These are phyloP conservation scores for Stephanodiscus triporus DNA, from an alignment of 108 stramenopile genomes.

Conservation along the genomic window DNA sequence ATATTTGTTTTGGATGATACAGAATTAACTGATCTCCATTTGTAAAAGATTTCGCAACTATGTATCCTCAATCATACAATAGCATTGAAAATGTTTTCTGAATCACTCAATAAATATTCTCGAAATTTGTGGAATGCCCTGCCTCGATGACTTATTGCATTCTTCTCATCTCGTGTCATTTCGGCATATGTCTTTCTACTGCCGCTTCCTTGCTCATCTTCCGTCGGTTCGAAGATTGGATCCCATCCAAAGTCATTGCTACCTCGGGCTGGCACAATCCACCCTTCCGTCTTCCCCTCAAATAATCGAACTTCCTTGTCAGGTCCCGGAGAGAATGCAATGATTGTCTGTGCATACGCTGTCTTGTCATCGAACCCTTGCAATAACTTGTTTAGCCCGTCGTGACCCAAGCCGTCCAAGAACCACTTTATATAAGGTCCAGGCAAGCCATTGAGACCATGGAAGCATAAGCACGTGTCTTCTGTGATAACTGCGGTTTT, in stretches of 20 bases:
- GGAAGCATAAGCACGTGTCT: conserved; percentile 91
- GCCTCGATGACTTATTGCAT: conserved; percentile 83
- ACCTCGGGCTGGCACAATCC: conserved; percentile 85
- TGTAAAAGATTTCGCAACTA: background rate
- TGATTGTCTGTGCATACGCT: conserved; percentile 91
- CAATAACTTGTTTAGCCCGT: conserved; percentile 84
- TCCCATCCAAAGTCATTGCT: conserved; percentile 90
- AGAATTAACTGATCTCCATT: background rate
- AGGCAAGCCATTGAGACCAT: conserved; percentile 85
- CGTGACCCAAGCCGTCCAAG: conserved; percentile 82
- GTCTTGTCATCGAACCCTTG: conserved; percentile 73
- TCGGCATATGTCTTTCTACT: conserved; percentile 82
- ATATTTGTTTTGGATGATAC: too few relatives aligned
- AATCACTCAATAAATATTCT: conserved; percentile 26
- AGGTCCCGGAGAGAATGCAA: conserved; percentile 82
- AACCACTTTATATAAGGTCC: conserved; percentile 98
- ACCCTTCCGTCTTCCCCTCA: conserved; percentile 61
- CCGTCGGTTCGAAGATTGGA: conserved; percentile 86
- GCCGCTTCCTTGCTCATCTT: conserved; percentile 36
- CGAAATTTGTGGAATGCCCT: conserved; percentile 68
- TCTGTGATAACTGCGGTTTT: conserved; percentile 87
- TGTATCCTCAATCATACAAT: background rate
- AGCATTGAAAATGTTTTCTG: conserved; percentile 8
- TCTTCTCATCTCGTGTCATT: conserved; percentile 87
- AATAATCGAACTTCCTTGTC: conserved; percentile 72